Evolutionary conservation across 2,329 filamentous ascomycete species (phyloP), one percentile per base, ranked within the genome.

Genomic region (Alternaria angustiovoidea): DNA sequence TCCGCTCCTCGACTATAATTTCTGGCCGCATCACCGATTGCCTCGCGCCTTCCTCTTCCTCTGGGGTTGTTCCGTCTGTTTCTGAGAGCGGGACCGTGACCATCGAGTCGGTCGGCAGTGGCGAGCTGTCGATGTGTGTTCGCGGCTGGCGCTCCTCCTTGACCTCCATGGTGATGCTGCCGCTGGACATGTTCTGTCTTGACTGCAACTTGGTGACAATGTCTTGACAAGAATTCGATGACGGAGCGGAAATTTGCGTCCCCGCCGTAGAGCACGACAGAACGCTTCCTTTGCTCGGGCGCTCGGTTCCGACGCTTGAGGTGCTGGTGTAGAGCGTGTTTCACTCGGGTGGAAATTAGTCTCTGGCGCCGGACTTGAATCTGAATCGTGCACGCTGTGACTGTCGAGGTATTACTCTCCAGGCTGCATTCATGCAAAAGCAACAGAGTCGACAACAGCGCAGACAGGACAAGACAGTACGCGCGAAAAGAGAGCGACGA

Each of bases 41-140:
- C 43, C 63, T 54, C 18, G 52, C 44, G n/a, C 47, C 42, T 36
- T 71, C 68, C 55, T 77, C 71, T 55, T 76, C 68, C 38, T 65
- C 57, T 8, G 82, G 84, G 57, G 61, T 66, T 52, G 47, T 85
- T 81, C 65, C 68, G 42, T 72, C 73, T 7, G 89, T 82, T 74
- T 92, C 90, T 20, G 90, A 92, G 49, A 93, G 82, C 55, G 89
- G 86, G 44, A 93, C 90, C 7, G 90, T 93, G 46, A 93, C 89
- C 89, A 93, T 89, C 20, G 91, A 93, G 78, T 92, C 90, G 51
- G 81, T 84, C 22, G 81, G 77, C 43, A 78, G 64, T 14, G 75
- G 76, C 58, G 69, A 63, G 65, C 64, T 73, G 64, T 72, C 67
- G 20, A 70, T 63, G 44, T 74, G 69, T 42, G 66, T 69, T 51